Evolutionary conservation across 139 green algal species (phyloP).

Genomic region (Protoeuglena noctilucae): DNA sequence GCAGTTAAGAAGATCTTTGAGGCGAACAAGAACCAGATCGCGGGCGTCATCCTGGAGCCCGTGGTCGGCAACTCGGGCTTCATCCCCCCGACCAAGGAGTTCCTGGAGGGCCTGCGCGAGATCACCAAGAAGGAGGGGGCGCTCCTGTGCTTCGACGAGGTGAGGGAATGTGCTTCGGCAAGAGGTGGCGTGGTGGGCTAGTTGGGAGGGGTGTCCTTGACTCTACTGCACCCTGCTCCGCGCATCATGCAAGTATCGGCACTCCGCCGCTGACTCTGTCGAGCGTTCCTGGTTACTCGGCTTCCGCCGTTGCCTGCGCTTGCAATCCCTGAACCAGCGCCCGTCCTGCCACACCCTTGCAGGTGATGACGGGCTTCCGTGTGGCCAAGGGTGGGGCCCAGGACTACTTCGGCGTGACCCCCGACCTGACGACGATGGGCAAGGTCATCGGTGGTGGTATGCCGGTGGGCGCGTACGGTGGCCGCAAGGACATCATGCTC

Average conservation of each 20-base stretch:
- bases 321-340: too few relatives aligned
- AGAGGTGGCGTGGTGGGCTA: too few relatives aligned
- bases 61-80: constrained; percentile 94
- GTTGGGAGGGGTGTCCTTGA: too few relatives aligned
- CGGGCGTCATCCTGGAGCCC: constrained; percentile 90
- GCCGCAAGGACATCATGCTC: constrained; percentile 91
- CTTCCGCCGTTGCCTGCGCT: too few relatives aligned
- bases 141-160: constrained; percentile 96
- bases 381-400: constrained; percentile 46
- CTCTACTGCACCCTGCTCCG: too few relatives aligned
- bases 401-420: constrained; percentile 90
- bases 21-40: constrained; percentile 90
- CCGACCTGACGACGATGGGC: constrained; percentile 97
- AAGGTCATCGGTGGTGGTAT: constrained; percentile 98
- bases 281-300: too few relatives aligned
- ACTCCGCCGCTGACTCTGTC: too few relatives aligned
- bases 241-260: too few relatives aligned
- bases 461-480: constrained; percentile 93
- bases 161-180: too few relatives aligned
- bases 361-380: constrained; percentile 29
- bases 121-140: constrained; percentile 67
- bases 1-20: constrained; percentile 66
- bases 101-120: constrained; percentile 79
- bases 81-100: constrained; percentile 82
- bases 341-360: too few relatives aligned